Base-by-base conservation (phyloP, 2,329 filamentous ascomycete genomes). In the Ophiostoma triangulosporum region DNA sequence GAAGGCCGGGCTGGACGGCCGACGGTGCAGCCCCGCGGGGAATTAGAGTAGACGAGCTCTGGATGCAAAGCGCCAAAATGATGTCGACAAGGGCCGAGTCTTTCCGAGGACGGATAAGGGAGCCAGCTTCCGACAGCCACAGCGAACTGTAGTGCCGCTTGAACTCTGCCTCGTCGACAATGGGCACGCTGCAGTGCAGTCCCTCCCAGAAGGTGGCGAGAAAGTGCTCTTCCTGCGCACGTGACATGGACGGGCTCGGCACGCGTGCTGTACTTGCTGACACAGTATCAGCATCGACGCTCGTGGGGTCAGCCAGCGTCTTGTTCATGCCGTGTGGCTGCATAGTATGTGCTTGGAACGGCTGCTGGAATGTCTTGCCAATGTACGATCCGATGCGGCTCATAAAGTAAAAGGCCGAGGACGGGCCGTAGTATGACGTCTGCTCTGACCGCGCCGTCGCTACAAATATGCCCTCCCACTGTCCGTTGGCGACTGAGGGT, bases 41-140 rank as follows among this genome's bases (percentile, higher is more conserved):
- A 51, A 61, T 58, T 32, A 64, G 60, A 0, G 62, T 55, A 6
- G 63, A 63, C 15, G 69, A 68, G 36, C 71, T 70, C 60, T 77
- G 74, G 65, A 78, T 72, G 56, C 71, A 73, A 9, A 77, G 54
- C 0, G 75, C 75, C 15, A 78, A 60, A 32, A 77, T 62, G 24
- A 77, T 76, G 54, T 78, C 75, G 1, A 74, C 71, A 0, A 78
- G 64, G 1, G 75, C 68, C 3, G 74, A 78, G 2, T 69, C 64
- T 52, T 68, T 68, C 6, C 74, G 65, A 6, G 52, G 8, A 58
- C 50, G 1, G 57, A 55, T 53, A 17, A 38, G 6, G 11, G n/a
- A 6, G 9, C 20, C 6, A 17, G 35, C 6, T 11, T 17, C 36
- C 4, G 36, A 24, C 17, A 53, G 60, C 68, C 70, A 73, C 7